Evolutionary conservation across 352 stramenopile genomes (phyloP).

Genomic region (Elongisporangium prolatum): DNA sequence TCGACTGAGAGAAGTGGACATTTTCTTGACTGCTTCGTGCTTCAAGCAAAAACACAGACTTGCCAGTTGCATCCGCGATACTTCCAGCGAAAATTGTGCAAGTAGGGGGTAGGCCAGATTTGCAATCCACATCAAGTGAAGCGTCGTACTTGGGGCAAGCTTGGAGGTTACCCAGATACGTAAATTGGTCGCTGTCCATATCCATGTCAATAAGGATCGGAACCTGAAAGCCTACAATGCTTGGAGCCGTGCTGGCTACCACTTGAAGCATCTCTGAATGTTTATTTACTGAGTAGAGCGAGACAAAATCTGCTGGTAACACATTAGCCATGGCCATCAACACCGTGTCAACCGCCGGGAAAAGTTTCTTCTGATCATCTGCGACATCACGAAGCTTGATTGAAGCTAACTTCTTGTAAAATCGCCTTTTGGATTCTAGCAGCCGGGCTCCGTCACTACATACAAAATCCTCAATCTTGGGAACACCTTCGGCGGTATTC

Average conservation of each 20-base stretch:
- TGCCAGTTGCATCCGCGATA: conserved; percentile 43
- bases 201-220: conserved; percentile 43
- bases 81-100: conserved; percentile 23
- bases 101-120: conserved; percentile 20
- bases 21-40: conserved; percentile 37
- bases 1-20: conserved; percentile 38
- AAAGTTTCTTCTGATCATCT: conserved; percentile 30
- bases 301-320: conserved; percentile 37
- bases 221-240: conserved; percentile 42
- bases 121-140: conserved; percentile 40
- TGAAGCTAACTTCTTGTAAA: conserved; percentile 50
- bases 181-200: conserved; percentile 24
- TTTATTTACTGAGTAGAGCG: conserved; percentile 54
- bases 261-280: conserved; percentile 32
- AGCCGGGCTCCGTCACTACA: no score
- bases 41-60: conserved; percentile 56
- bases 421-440: conserved; percentile 43
- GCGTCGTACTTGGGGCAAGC: conserved; percentile 29
- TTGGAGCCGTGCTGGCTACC: conserved; percentile 38
- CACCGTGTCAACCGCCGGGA: conserved; percentile 39
- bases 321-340: conserved; percentile 29
- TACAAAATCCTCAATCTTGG: conserved; percentile 14
- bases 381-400: conserved; percentile 46
- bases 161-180: conserved; percentile 46
- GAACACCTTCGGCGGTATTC: conserved; percentile 31